Base-by-base conservation (phyloP, 2,329 filamentous ascomycete species). In the Aspergillus candidus region DNA sequence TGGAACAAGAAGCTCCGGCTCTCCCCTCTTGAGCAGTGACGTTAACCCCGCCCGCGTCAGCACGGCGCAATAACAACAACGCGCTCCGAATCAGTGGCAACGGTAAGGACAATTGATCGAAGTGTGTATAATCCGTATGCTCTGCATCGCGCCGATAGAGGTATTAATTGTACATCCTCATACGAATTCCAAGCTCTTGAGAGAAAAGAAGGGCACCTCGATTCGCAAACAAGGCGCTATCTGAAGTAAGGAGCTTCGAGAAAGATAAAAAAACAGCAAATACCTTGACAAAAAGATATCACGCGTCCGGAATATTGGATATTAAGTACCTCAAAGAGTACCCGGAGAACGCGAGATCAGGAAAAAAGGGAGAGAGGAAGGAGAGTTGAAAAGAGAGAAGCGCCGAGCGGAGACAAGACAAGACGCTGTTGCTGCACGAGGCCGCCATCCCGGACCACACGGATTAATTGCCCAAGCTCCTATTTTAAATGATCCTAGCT, bases 41-140 rank as follows among this genome's bases (percentile, higher is more conserved):
- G 36, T 38, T 38, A 11, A 38, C 36, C 18, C 22, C 29, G 22
- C 36, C 36, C 36, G 31, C 36, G 31, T 38, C 29, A 38, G 36
- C 36, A 10, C 22, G 10, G 22, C 22, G 6, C 4, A 10, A 10
- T 27, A 22, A 22, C 18, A 22, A 22, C 18, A 22, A 22, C 18
- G 6, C 18, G 18, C 18, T 22, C 18, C 18, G 4, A 22, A 22
- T 22, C 18, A 27, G 22, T 27, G 22, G 22, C 6, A 27, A 27
- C 22, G 3, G 6, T 27, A 27, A 2, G 6, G 22, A 10, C 22
- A 27, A 27, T 27, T 27, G 22, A 27, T 8, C 22, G 7, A 7
- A 8, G 22, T 27, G 22, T 27, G 22, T 27, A 27, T 27, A 27
- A 27, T 10, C 7, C 10, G 6, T 3, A 10, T 2, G 8, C 10